A percentile compares a stretch with the other conserved stretches of the same genome.
Conservation (phyloP, 805 yeast species). For the Groenewaldozyma tartarivorans region DNA sequence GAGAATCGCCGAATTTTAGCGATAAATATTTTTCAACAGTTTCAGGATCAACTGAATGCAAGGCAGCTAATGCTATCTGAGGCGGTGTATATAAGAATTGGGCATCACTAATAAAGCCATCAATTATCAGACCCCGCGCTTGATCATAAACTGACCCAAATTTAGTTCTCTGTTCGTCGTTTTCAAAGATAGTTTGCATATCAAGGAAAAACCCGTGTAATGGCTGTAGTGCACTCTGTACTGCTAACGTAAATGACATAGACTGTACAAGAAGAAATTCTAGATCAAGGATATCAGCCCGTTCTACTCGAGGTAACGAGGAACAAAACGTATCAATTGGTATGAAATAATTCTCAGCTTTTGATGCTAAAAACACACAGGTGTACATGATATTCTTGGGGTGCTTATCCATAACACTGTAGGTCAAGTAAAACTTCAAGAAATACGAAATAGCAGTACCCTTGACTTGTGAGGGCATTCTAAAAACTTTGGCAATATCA, state of each 20-base stretch:
- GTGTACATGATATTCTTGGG: conserved; percentile 76
- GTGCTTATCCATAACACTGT: conserved; percentile 79
- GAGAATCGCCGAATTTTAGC: conserved; percentile 10
- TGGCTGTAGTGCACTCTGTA: conserved; percentile 83
- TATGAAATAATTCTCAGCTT: conserved; percentile 84
- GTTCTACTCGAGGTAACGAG: conserved; percentile 57
- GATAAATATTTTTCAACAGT: conserved; percentile 9
- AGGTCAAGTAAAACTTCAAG: conserved; percentile 65
- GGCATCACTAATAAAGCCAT: conserved; percentile 67
- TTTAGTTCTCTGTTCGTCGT: conserved; percentile 39
- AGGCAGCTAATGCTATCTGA: conserved; percentile 84
- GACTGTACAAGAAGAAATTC: conserved; percentile 73
- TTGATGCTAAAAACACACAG: conserved; percentile 83
- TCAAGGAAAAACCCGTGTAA: conserved; percentile 93
- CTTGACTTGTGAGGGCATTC: conserved; percentile 79
- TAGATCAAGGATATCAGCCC: conserved; percentile 55
- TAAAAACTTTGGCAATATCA: conserved; percentile 60
- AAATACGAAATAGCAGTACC: conserved; percentile 81
- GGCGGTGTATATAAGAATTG: conserved; percentile 82
- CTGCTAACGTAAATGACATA: conserved; percentile 67
- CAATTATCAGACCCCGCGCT: conserved; percentile 56
- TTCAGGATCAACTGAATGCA: conserved; percentile 43
- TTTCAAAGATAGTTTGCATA: conserved; percentile 51
- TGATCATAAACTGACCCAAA: conserved; percentile 62
- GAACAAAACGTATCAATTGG: conserved; percentile 72